A percentile compares a stretch with the other conserved stretches of the same genome.
phyloP scores from a whole-genome alignment of 164 flowering plant genomes.

The Vitis rotundifolia region DNA sequence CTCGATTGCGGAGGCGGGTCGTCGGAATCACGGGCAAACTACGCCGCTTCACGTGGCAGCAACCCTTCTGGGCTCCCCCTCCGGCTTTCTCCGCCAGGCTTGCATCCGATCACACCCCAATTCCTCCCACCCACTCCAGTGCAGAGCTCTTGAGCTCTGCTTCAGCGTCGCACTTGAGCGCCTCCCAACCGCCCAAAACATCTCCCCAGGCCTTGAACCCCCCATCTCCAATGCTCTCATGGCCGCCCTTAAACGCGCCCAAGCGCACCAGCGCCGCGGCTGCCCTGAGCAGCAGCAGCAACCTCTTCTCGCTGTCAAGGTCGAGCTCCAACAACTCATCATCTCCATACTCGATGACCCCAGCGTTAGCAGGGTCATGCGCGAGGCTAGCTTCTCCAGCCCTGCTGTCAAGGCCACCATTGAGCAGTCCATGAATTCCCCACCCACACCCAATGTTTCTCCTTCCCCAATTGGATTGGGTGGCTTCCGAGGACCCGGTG shows the following conservation, averaged over 20 bases:
- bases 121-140: slow-evolving; percentile 96
- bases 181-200: slow-evolving; percentile 67
- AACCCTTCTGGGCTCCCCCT: slow-evolving; percentile 71
- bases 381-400: slow-evolving; percentile 96
- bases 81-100: slow-evolving; percentile 85
- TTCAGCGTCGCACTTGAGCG: slow-evolving; percentile 96
- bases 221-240: slow-evolving; percentile 89
- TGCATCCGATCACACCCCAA: slow-evolving; percentile 96
- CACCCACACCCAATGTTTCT: slow-evolving; percentile 25
- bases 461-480: slow-evolving; percentile 32
- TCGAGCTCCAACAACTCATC: slow-evolving; percentile 92
- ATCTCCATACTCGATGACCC: slow-evolving; percentile 94
- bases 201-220: slow-evolving; percentile 62
- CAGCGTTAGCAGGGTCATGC: slow-evolving; percentile 93
- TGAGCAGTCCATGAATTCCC: slow-evolving; percentile 63
- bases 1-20: slow-evolving; percentile 77
- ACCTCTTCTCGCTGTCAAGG: slow-evolving; percentile 91
- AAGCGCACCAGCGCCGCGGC: slow-evolving; percentile 95
- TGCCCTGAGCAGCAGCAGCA: slow-evolving; percentile 99
- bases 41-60: slow-evolving; percentile 98
- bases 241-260: slow-evolving; percentile 98
- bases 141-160: slow-evolving; percentile 97
- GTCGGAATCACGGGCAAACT: slow-evolving; percentile 89
- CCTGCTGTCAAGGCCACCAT: slow-evolving; percentile 93
- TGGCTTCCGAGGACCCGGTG: slow-evolving; percentile 29